Percentiles rank a stretch among this genome's conserved stretches.
Conservation (phyloP, 805 yeast species). For the Candida boleticola region DNA sequence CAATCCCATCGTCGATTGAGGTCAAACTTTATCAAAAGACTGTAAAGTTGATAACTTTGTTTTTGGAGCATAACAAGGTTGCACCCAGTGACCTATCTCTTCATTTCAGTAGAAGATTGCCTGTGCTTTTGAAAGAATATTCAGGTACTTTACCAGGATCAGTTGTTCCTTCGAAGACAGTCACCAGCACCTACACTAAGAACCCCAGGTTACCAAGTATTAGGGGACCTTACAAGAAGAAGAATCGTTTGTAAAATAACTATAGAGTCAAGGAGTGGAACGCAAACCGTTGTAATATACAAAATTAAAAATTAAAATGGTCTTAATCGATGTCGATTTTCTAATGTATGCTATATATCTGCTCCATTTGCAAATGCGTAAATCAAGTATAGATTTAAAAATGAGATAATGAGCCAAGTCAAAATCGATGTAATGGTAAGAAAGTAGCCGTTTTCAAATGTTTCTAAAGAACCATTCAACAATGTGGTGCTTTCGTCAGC, state of each 20-base stretch:
- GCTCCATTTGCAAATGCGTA: constrained; percentile 41
- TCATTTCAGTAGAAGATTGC: constrained; percentile 45
- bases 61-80: constrained; percentile 30
- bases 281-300: neutral
- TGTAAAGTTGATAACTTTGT: constrained; percentile 26
- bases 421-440: constrained; percentile 30
- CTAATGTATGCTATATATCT: constrained; percentile 30
- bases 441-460: constrained; percentile 37
- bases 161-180: constrained; percentile 25
- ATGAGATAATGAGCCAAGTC: constrained; percentile 41
- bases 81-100: constrained; percentile 24
- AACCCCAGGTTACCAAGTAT: constrained; percentile 36
- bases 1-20: constrained; percentile 27
- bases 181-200: constrained; percentile 12
- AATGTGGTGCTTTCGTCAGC: neutral
- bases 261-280: neutral
- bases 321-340: too few species aligned
- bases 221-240: constrained; percentile 39
- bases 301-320: neutral
- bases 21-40: constrained; percentile 27
- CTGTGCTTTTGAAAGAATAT: constrained; percentile 71
- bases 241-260: constrained; percentile 15
- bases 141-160: constrained; percentile 77
- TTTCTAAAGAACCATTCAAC: constrained; percentile 8
- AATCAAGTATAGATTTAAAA: constrained; percentile 39